Conservation (phyloP, 164 flowering plant genomes). For the Annona cherimola region DNA sequence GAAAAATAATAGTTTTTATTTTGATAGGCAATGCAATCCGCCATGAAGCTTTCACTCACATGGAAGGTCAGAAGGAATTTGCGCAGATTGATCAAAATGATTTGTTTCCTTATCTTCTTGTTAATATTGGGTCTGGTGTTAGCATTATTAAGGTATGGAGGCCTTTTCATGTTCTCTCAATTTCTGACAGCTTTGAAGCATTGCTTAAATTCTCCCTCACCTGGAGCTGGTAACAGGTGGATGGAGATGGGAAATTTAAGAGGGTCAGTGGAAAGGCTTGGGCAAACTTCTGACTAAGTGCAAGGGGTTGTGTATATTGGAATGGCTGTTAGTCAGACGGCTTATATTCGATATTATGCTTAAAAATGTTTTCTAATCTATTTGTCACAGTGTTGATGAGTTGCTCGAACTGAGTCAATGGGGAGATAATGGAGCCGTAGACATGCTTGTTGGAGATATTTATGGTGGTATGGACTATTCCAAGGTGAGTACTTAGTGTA, state of each 20-base stretch:
- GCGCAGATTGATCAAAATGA: slow-evolving; percentile 95
- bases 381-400: slow-evolving; percentile 77
- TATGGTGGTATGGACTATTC: slow-evolving; percentile 94
- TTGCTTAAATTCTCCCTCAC: neutral
- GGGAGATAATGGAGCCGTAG: slow-evolving; percentile 89
- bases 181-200: neutral
- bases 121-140: slow-evolving; percentile 93
- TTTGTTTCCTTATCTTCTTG: slow-evolving; percentile 95
- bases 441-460: slow-evolving; percentile 98
- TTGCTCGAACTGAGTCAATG: slow-evolving; percentile 90
- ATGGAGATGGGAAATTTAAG: slow-evolving; percentile 83
- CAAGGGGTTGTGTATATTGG: slow-evolving; percentile 48
- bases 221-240: slow-evolving; percentile 48
- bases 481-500: slow-evolving; percentile 42
- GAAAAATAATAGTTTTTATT: neutral
- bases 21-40: slow-evolving; percentile 81
- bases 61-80: slow-evolving; percentile 93
- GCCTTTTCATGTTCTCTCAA: neutral
- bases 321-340: neutral
- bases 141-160: slow-evolving; percentile 79
- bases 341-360: neutral
- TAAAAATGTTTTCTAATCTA: neutral
- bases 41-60: slow-evolving; percentile 97
- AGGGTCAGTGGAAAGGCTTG: slow-evolving; percentile 91
- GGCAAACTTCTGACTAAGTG: slow-evolving; percentile 84